Percentiles rank a stretch among this genome's conserved stretches.
These are phyloP conservation scores for Starmerella roubikii DNA, from an alignment of 805 yeast genomes.

Conservation along the genomic window DNA sequence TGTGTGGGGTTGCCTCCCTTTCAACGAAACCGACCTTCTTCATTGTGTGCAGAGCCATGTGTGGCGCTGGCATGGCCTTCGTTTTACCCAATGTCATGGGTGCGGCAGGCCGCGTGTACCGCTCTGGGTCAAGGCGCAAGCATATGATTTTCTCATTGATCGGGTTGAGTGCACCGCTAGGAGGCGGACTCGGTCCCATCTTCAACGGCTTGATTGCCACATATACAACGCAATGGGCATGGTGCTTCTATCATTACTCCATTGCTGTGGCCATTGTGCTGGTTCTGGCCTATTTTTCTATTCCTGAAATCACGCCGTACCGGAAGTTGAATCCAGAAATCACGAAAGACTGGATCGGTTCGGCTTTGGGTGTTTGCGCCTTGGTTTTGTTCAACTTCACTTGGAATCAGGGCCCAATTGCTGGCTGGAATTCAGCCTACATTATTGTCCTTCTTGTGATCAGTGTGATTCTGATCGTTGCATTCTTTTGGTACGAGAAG, in stretches of 20 bases:
- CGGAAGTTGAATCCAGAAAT: not conserved
- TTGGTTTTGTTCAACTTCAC: slow-evolving; percentile 49
- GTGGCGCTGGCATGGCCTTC: slow-evolving; percentile 51
- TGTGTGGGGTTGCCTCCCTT: slow-evolving; percentile 47
- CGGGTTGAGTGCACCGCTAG: slow-evolving; percentile 51
- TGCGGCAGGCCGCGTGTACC: slow-evolving; percentile 30
- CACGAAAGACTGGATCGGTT: slow-evolving; percentile 44
- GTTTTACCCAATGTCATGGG: slow-evolving; percentile 49
- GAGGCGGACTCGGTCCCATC: slow-evolving; percentile 42
- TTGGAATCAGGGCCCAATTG: slow-evolving; percentile 62
- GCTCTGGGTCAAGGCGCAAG: slow-evolving; percentile 26
- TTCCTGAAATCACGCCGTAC: slow-evolving; percentile 5
- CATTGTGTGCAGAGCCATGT: slow-evolving; percentile 39
- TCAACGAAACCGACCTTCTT: slow-evolving; percentile 21
- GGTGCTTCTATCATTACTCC: slow-evolving; percentile 35
- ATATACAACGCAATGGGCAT: slow-evolving; percentile 14
- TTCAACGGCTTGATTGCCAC: slow-evolving; percentile 24
- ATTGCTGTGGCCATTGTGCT: slow-evolving; percentile 21
- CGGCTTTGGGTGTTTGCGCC: slow-evolving; percentile 43
- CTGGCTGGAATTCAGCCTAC: slow-evolving; percentile 50
- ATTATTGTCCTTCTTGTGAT: slow-evolving; percentile 41
- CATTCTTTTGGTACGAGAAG: slow-evolving; percentile 6
- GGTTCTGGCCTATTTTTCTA: not conserved
- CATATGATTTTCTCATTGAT: slow-evolving; percentile 42
- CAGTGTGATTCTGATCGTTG: slow-evolving; percentile 40